These are phyloP conservation scores for Phytophthora pisi DNA, from an alignment of 352 stramenopile species.

Conservation along the genomic window DNA sequence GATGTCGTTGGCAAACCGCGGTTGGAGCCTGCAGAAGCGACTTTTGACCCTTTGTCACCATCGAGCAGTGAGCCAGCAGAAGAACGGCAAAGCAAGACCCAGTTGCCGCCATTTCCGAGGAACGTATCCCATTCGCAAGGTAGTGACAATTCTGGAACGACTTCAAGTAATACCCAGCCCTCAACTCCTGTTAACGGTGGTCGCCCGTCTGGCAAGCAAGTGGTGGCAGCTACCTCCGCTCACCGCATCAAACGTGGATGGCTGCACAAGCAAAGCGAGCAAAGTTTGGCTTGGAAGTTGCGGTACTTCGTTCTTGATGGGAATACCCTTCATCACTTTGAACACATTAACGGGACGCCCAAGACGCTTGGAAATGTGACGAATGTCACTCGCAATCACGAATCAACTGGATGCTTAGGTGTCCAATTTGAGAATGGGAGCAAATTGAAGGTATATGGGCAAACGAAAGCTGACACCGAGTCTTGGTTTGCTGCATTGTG, in stretches of 20 bases:
- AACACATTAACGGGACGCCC: conserved; percentile 47
- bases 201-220: conserved; percentile 15
- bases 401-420: conserved; percentile 41
- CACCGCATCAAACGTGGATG: conserved; percentile 53
- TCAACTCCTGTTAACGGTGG: conserved; percentile 16
- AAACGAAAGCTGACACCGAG: conserved; percentile 51
- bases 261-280: conserved; percentile 60
- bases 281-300: conserved; percentile 63
- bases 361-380: conserved; percentile 52
- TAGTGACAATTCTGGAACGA: conserved; percentile 5
- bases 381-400: conserved; percentile 46
- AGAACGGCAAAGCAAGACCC: conserved; percentile 16
- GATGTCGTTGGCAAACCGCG: conserved; percentile 42
- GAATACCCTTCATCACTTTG: conserved; percentile 56
- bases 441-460: conserved; percentile 50
- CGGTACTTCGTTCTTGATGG: conserved; percentile 71
- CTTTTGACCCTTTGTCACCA: conserved; percentile 3
- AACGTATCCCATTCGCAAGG: conserved; percentile 19
- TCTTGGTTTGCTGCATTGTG: conserved; percentile 57
- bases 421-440: conserved; percentile 56
- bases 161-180: conserved; percentile 11
- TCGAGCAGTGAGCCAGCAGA: conserved; percentile 11
- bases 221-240: neutral
- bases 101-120: conserved; percentile 32
- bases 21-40: conserved; percentile 4